These are phyloP conservation scores for Erythrophleum ivorense DNA, from an alignment of 331 rosid species.

Conservation along the genomic window DNA sequence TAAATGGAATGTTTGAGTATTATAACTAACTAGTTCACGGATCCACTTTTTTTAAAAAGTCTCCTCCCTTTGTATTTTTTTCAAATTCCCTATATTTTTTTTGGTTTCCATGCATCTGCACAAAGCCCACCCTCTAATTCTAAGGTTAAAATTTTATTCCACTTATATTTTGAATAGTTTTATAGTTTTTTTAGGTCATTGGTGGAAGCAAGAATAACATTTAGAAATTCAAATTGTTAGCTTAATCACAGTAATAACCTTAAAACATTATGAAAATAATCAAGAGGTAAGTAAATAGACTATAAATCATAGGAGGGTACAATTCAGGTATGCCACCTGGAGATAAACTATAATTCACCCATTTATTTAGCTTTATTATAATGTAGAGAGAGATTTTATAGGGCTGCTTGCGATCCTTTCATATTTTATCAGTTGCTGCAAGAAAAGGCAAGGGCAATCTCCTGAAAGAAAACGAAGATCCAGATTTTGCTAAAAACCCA, in stretches of 20 bases:
- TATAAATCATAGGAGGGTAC: not conserved
- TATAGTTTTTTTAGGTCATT: not conserved
- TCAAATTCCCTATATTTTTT: too few species aligned
- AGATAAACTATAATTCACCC: not conserved
- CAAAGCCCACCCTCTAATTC: too few species aligned
- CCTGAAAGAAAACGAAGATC: conserved; percentile 81
- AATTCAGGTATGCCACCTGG: not conserved
- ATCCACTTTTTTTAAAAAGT: too few species aligned
- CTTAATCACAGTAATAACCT: not conserved
- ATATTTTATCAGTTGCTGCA: conserved; percentile 52
- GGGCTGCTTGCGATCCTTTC: conserved; percentile 22
- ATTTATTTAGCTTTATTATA: not conserved
- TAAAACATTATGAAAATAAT: not conserved
- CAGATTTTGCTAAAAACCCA: conserved; percentile 64
- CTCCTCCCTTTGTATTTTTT: too few species aligned
- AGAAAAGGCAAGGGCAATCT: conserved; percentile 53
- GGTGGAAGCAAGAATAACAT: not conserved
- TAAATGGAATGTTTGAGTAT: too few species aligned
- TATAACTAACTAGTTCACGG: too few species aligned
- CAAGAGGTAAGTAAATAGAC: not conserved
- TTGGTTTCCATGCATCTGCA: too few species aligned
- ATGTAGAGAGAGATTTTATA: not conserved
- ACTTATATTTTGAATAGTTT: too few species aligned
- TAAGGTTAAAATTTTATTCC: too few species aligned
- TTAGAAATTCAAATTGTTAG: not conserved